These are phyloP conservation scores for Sicyos baderoa DNA, from an alignment of 306 rosid genomes.

Conservation along the genomic window DNA sequence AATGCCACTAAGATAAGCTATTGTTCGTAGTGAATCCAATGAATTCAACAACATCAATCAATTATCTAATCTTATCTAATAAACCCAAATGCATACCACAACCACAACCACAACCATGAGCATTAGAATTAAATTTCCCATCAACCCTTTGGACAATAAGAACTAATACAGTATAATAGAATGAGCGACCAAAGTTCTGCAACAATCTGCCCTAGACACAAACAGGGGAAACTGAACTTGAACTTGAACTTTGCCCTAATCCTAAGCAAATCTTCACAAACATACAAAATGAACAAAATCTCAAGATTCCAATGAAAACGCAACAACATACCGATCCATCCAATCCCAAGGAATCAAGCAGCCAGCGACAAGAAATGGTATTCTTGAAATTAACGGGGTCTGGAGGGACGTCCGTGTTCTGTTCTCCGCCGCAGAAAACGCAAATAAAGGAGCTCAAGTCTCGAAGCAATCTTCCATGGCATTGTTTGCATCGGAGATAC, in stretches of 20 bases:
- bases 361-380: slow-evolving; percentile 62
- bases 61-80: slow-evolving; percentile 5
- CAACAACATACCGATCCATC: slow-evolving; percentile 83
- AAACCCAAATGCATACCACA: too few species aligned
- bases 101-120: not conserved
- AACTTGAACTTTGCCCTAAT: not conserved
- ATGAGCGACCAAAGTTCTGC: not conserved
- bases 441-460: slow-evolving; percentile 55
- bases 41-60: not conserved
- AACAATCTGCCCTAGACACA: not conserved
- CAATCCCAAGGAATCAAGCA: slow-evolving; percentile 57
- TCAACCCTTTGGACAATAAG: not conserved
- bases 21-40: too few species aligned
- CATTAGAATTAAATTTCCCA: not conserved
- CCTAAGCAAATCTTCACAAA: not conserved
- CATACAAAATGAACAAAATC: not conserved
- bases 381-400: slow-evolving; percentile 61
- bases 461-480: slow-evolving; percentile 65
- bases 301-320: not conserved
- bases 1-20: too few species aligned
- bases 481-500: slow-evolving; percentile 63
- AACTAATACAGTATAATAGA: not conserved
- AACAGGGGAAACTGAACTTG: not conserved
- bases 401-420: slow-evolving; percentile 51
- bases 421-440: slow-evolving; percentile 66